phyloP scores from a whole-genome alignment of 495 filamentous ascomycete genomes.

The Penicillium daleae region DNA sequence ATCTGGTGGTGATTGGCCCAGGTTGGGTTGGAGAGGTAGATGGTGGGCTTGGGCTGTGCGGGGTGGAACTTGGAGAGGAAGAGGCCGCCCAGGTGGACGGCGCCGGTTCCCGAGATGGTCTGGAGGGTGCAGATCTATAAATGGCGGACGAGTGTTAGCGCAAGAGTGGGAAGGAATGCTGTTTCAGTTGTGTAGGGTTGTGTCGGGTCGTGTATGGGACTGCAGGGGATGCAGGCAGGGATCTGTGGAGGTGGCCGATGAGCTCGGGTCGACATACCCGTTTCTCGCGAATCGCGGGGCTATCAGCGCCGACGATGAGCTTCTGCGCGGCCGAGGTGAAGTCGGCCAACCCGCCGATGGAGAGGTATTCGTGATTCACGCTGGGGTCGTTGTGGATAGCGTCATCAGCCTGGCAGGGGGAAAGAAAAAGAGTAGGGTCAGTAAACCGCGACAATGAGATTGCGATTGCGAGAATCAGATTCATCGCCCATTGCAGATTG shows the following conservation, averaged over 20 bases:
- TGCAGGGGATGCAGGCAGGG: no score
- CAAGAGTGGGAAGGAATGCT: background rate
- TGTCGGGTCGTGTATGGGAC: no score
- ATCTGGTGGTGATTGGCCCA: conserved; percentile 99
- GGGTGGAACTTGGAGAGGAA: conserved; percentile 61
- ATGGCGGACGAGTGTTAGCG: background rate
- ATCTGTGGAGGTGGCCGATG: conserved; percentile 4
- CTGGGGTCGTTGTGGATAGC: conserved; percentile 83
- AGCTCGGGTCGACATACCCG: conserved; percentile 55
- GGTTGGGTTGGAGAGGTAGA: conserved; percentile 92
- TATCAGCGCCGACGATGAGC: conserved; percentile 79
- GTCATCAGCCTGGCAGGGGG: conserved; percentile 74
- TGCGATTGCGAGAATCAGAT: conserved; percentile 11
- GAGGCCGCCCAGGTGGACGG: conserved; percentile 59
- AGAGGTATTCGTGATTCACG: conserved; percentile 97
- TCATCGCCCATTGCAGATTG: background rate
- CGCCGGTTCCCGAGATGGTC: conserved; percentile 64
- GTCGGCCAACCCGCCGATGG: conserved; percentile 83
- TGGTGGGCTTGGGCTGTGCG: conserved; percentile 54
- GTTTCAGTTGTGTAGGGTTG: background rate
- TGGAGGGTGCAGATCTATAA: conserved; percentile 56
- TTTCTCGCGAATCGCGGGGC: conserved; percentile 81
- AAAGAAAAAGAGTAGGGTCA: conserved; percentile 13
- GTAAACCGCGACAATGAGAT: background rate
- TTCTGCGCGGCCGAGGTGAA: conserved; percentile 90